These are phyloP conservation scores for Pestalotiopsis sp. DNA, from an alignment of 2,329 filamentous ascomycete genomes.

Conservation along the genomic window DNA sequence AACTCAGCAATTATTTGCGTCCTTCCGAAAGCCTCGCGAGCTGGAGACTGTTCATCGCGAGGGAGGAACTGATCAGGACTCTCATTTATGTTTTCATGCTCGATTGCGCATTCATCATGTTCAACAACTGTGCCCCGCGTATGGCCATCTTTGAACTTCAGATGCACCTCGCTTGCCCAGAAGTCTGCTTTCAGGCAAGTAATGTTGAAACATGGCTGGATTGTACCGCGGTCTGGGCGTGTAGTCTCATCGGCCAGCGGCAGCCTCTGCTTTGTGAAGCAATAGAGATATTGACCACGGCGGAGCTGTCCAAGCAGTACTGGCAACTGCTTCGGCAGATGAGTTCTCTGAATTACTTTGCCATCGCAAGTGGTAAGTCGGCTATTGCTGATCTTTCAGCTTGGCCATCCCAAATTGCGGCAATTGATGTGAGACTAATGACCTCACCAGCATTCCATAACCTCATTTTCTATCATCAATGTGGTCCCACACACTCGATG, in stretches of 20 bases:
- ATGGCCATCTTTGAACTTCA: conserved; percentile 29
- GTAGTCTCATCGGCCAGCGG: conserved; percentile 21
- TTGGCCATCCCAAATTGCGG: not conserved
- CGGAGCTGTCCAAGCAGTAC: conserved; percentile 16
- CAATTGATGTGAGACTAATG: not conserved
- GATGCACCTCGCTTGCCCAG: conserved; percentile 28
- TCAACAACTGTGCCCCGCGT: conserved; percentile 30
- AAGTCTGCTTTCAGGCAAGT: conserved; percentile 30
- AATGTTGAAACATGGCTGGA: conserved; percentile 24
- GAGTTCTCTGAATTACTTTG: conserved; percentile 8
- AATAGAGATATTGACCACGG: conserved; percentile 24
- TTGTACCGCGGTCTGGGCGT: conserved; percentile 21
- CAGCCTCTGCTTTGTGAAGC: conserved; percentile 21
- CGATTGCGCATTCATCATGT: conserved; percentile 30
- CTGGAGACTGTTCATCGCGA: conserved; percentile 13
- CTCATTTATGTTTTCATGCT: conserved; percentile 30
- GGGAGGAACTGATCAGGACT: conserved; percentile 30
- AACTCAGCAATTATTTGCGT: not conserved
- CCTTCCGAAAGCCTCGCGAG: not conserved
- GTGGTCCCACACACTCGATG: not conserved
- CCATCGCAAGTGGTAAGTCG: conserved; percentile 3
- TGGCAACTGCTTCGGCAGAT: not conserved
- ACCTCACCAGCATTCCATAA: not conserved
- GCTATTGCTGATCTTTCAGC: not conserved
- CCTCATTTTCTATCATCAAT: conserved; percentile 7